Percentiles rank a stretch among this genome's conserved stretches.
phyloP scores from a whole-genome alignment of 2,329 filamentous ascomycete species.

The Ophiostoma pallidulum region DNA sequence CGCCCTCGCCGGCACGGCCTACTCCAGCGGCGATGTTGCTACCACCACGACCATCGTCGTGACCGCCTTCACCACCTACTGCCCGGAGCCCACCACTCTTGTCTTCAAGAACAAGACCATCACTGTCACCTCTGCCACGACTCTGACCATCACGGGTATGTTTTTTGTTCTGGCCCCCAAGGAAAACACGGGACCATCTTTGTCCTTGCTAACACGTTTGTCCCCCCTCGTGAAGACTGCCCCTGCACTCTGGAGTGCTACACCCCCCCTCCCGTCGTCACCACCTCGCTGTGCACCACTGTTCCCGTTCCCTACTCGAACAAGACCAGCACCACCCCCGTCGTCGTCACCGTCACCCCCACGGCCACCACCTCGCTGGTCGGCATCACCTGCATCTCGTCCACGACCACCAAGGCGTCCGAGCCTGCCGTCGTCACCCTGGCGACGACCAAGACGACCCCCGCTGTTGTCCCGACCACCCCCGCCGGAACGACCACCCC shows the following conservation, averaged over 20 bases:
- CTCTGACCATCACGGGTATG: conserved; percentile 18
- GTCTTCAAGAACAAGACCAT: conserved; percentile 59
- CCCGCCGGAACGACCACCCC: not conserved
- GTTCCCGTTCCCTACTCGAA: conserved; percentile 7
- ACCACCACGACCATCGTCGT: conserved; percentile 32
- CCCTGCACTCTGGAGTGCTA: conserved; percentile 15
- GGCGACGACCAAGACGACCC: conserved; percentile 2
- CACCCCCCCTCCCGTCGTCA: conserved; percentile 3
- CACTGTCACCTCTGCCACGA: conserved; percentile 29
- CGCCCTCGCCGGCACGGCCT: conserved; percentile 5
- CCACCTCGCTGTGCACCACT: not conserved
- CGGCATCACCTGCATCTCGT: conserved; percentile 7
- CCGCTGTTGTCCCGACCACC: not conserved
- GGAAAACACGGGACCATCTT: not conserved
- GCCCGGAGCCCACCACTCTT: conserved; percentile 59
- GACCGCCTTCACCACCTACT: conserved; percentile 59
- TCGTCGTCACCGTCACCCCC: conserved; percentile 3
- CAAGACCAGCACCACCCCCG: not conserved
- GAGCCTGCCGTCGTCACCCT: not conserved
- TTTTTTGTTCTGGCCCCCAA: not conserved
- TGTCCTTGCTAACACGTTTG: not conserved
- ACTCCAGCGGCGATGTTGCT: not conserved
- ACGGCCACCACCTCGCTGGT: conserved; percentile 6
- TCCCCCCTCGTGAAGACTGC: conserved; percentile 16
- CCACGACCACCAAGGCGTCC: not conserved